Evolutionary conservation across 768 basidiomycete genomes (phyloP), one percentile per base, ranked within the genome.

Genomic region (Rubroboletus satanas): DNA sequence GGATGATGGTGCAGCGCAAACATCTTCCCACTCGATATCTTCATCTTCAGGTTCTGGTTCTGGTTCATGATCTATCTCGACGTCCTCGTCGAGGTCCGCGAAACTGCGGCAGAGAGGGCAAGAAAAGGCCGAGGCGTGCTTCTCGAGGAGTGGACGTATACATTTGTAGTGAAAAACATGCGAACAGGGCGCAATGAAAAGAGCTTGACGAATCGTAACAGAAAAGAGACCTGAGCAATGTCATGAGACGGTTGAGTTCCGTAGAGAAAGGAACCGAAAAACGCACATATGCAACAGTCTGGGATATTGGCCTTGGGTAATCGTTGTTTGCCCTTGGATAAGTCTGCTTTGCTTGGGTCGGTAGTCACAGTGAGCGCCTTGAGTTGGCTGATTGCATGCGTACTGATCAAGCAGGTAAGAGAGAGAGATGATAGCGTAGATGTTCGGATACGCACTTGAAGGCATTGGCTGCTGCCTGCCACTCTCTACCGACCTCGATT

Each of bases 151-250:
- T 2, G 95, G 96, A 0, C 93, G 83, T 56, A 99, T 94, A 70
- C 96, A 98, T 72, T 98, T 98, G 82, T 91, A 93, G 74, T 94
- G 92, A 77, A 91, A 93, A 0, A 93, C 87, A 71, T 99, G 96
- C 1, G 92, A 94, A 73, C 96, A 99, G 0, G 96, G 96, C 29
- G 96, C 93, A 67, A 99, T 95, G 77, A 99, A 98, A 45, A 98
- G 83, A 0, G 93, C 90, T 72, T 99, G 96, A 58, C 87, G 90
- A 68, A 98, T 94, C 1, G 92, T 88, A 0, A 98, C 93, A 23
- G 84, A 75, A 76, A 96, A 99, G 28, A 88, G 73, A 68, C 83
- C 82, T 83, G 36, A 45, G 35, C 4, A 47, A 2, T 38, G 38
- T 31, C 42, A 43, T 58, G 5, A 62, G 47, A 43, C 36, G 2